Evolutionary conservation across 257 asterid genomes (phyloP).

Genomic region (Thymus mandschuricus): DNA sequence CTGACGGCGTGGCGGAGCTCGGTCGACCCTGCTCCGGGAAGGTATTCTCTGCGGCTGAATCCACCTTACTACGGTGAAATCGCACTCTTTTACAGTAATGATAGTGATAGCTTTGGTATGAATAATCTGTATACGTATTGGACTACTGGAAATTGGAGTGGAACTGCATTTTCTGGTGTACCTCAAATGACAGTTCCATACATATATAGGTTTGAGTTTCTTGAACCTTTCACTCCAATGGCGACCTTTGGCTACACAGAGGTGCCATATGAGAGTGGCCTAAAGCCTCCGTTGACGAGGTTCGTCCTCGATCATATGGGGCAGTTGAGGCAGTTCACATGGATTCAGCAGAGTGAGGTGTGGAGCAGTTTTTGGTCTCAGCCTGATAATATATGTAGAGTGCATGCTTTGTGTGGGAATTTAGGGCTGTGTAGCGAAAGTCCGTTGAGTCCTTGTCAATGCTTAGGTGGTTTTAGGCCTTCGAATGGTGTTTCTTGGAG

Average conservation of each 20-base stretch:
- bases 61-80: constrained; percentile 71
- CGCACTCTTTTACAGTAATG: constrained; percentile 50
- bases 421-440: constrained; percentile 62
- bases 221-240: constrained; percentile 59
- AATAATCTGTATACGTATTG: constrained; percentile 45
- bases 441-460: constrained; percentile 55
- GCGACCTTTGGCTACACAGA: constrained; percentile 74
- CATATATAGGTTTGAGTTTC: constrained; percentile 60
- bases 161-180: constrained; percentile 62
- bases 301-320: constrained; percentile 65
- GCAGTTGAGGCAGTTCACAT: constrained; percentile 68
- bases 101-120: constrained; percentile 27
- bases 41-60: constrained; percentile 60
- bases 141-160: constrained; percentile 80
- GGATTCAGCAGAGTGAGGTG: constrained; percentile 62
- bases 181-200: constrained; percentile 82
- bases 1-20: constrained; percentile 72
- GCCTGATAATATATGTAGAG: constrained; percentile 67
- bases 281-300: constrained; percentile 67
- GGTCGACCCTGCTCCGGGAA: constrained; percentile 65
- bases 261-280: constrained; percentile 56
- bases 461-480: constrained; percentile 64
- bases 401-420: constrained; percentile 70
- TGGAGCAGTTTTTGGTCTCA: constrained; percentile 87
- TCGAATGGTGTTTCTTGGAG: constrained; percentile 55